Evolutionary conservation across 202 grass and related monocot genomes (phyloP).

Genomic region (Musa balbisiana): DNA sequence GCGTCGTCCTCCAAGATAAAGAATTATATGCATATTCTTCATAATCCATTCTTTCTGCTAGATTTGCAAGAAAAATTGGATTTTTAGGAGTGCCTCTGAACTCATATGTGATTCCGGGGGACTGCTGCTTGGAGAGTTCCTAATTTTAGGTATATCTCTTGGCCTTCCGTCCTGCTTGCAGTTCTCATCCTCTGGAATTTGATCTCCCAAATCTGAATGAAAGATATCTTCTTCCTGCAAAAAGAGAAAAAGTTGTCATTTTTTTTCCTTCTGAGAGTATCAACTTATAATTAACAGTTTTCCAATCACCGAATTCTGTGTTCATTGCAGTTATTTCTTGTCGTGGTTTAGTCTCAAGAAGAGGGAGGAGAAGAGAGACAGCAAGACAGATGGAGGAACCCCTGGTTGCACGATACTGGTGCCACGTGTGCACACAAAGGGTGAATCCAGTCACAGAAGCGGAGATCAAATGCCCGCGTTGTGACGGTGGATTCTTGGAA

Average conservation of each 20-base stretch:
- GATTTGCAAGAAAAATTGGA: not conserved
- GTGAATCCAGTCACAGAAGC: slow-evolving; percentile 39
- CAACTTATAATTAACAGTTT: too few relatives aligned
- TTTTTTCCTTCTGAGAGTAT: not conserved
- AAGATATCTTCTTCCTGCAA: too few relatives aligned
- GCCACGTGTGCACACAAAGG: slow-evolving; percentile 53
- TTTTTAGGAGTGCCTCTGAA: too few relatives aligned
- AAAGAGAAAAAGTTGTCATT: not conserved
- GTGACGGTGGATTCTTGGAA: slow-evolving; percentile 69
- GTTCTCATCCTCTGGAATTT: not conserved
- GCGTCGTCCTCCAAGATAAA: not conserved
- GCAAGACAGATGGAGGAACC: slow-evolving; percentile 41
- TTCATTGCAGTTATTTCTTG: not conserved
- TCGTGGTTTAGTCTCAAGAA: not conserved
- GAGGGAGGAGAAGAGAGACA: slow-evolving; percentile 2
- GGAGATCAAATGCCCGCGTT: slow-evolving; percentile 84
- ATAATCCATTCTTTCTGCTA: not conserved
- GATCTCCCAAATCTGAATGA: not conserved
- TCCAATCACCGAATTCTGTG: too few relatives aligned
- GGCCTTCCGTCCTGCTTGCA: not conserved
- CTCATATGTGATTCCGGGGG: too few relatives aligned
- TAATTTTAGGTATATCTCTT: not conserved
- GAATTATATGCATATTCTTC: not conserved
- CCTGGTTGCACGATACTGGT: slow-evolving; percentile 47
- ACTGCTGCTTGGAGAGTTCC: not conserved